Evolutionary conservation across 2,329 filamentous ascomycete species (phyloP).

Genomic region (Nemania sp.): DNA sequence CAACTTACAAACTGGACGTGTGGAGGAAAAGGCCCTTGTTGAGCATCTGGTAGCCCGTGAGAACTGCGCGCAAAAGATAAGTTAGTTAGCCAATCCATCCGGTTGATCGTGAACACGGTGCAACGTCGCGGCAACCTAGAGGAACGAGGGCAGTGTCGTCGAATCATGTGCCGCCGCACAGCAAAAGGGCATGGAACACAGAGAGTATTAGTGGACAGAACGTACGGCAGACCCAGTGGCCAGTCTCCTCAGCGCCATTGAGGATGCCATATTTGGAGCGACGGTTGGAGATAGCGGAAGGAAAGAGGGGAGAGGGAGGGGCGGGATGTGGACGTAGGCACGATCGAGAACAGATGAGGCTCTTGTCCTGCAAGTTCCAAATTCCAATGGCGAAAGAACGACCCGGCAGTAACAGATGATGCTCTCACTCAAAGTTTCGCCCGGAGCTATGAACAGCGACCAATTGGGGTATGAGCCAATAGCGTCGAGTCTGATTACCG

Average conservation of each 20-base stretch:
- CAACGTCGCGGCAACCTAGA: not conserved
- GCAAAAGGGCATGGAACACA: not conserved
- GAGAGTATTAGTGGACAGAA: constrained; percentile 14
- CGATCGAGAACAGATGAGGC: constrained; percentile 42
- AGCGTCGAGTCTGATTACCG: constrained; percentile 50
- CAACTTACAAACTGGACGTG: constrained; percentile 79
- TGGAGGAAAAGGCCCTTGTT: constrained; percentile 86
- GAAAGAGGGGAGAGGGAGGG: constrained; percentile 40
- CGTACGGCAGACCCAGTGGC: constrained; percentile 68
- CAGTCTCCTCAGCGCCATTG: constrained; percentile 73
- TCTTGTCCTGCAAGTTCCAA: constrained; percentile 53
- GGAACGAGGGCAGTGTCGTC: constrained; percentile 8
- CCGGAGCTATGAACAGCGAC: constrained; percentile 39
- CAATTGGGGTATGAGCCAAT: constrained; percentile 46
- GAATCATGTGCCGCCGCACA: constrained; percentile 13
- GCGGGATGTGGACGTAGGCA: constrained; percentile 36
- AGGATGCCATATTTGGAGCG: constrained; percentile 65
- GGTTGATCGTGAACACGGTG: not conserved
- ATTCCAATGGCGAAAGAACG: constrained; percentile 44
- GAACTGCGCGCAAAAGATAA: constrained; percentile 61
- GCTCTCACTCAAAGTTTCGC: constrained; percentile 46
- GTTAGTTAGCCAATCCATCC: constrained; percentile 34
- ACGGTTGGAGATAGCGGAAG: constrained; percentile 21
- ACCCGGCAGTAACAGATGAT: constrained; percentile 45
- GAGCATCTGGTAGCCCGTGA: constrained; percentile 72